These are phyloP conservation scores for Hippophae gyantsensis DNA, from an alignment of 306 rosid species.

Conservation along the genomic window DNA sequence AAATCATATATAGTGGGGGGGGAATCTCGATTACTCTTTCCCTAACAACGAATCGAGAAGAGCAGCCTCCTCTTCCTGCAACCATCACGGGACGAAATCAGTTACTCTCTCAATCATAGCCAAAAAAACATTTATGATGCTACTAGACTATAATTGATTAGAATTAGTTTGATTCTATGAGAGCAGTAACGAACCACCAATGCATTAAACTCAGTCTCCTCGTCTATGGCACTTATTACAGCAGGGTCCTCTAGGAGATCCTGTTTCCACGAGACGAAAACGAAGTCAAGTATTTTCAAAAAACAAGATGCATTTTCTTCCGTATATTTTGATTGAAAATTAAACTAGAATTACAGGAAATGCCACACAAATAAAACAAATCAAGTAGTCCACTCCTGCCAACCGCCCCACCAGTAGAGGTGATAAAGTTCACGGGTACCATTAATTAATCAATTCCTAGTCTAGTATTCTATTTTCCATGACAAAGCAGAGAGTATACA, in stretches of 20 bases:
- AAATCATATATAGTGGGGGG: no score
- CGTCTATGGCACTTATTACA: constrained; percentile 62
- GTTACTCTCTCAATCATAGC: constrained; percentile 2
- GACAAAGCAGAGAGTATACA: no score
- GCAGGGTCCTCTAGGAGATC: constrained; percentile 82
- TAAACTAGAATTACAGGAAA: neutral
- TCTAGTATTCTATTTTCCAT: no score
- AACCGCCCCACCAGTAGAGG: neutral
- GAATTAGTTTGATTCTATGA: neutral
- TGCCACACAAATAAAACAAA: neutral
- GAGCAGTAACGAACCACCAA: constrained; percentile 59
- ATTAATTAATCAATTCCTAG: no score
- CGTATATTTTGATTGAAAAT: no score
- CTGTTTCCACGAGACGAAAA: constrained; percentile 32
- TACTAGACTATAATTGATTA: no score
- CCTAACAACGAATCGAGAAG: constrained; percentile 73
- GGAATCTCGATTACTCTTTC: constrained; percentile 21
- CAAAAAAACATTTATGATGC: neutral
- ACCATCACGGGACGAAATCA: constrained; percentile 11
- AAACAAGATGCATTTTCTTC: no score
- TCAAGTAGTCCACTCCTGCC: neutral
- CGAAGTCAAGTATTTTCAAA: no score
- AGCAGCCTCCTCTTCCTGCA: constrained; percentile 91
- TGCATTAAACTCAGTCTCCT: constrained; percentile 94
- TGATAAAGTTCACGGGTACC: no score